Evolutionary conservation across 2,329 filamentous ascomycete species (phyloP).

Genomic region (Microdochium trichocladiopsis): DNA sequence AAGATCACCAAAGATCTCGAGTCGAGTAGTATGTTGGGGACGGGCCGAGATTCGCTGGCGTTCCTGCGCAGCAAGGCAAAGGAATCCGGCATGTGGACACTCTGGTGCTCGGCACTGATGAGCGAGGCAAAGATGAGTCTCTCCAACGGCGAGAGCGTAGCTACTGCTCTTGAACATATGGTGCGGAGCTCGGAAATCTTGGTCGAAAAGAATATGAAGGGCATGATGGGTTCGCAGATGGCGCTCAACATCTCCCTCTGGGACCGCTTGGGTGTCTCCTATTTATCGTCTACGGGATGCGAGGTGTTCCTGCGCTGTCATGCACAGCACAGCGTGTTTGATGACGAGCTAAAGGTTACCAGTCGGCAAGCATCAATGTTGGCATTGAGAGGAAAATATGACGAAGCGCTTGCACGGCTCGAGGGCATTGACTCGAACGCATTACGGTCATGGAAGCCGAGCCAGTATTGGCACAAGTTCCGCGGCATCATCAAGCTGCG

Average conservation of each 20-base stretch:
- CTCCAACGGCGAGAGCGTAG: constrained; percentile 59
- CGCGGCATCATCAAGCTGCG: constrained; percentile 59
- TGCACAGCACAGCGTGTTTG: constrained; percentile 47
- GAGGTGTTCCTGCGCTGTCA: constrained; percentile 75
- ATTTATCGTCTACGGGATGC: constrained; percentile 51
- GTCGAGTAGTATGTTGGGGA: constrained; percentile 66
- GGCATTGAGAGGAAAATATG: constrained; percentile 61
- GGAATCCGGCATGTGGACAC: constrained; percentile 77
- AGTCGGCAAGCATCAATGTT: constrained; percentile 65
- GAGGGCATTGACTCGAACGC: constrained; percentile 52
- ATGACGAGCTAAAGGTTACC: constrained; percentile 70
- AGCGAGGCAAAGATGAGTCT: constrained; percentile 80
- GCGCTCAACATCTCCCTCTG: constrained; percentile 68
- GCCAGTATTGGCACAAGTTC: constrained; percentile 66
- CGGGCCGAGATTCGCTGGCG: constrained; percentile 71
- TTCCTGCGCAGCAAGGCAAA: constrained; percentile 83
- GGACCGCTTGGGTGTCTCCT: constrained; percentile 61
- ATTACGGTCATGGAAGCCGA: constrained; percentile 67
- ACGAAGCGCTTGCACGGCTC: constrained; percentile 56
- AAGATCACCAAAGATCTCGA: constrained; percentile 63
- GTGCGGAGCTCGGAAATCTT: constrained; percentile 79
- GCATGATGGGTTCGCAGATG: constrained; percentile 66
- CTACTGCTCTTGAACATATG: constrained; percentile 65
- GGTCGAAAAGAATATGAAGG: constrained; percentile 66
- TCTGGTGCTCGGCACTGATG: constrained; percentile 76